Percentiles rank a stretch among this genome's conserved stretches.
Evolutionary conservation across 148 eudicot genomes (phyloP).

Genomic region (Silene conica): DNA sequence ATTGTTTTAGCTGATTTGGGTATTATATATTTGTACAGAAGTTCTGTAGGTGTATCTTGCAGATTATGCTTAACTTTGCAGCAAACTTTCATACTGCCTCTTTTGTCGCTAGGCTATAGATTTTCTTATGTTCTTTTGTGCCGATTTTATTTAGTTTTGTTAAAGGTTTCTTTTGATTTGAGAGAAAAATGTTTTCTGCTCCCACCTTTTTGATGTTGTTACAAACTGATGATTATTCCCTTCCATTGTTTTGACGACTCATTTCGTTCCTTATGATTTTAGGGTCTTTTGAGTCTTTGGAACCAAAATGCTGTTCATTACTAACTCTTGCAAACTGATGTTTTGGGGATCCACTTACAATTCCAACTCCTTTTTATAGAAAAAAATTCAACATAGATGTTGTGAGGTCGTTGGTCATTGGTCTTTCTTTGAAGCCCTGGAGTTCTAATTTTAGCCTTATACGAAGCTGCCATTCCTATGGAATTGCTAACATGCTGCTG

Average conservation of each 20-base stretch:
- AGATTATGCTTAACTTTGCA: neutral
- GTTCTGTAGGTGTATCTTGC: neutral
- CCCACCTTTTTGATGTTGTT: neutral
- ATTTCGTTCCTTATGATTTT: neutral
- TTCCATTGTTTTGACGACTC: neutral
- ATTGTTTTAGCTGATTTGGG: neutral
- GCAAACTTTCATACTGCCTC: too few relatives aligned
- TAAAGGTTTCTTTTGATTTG: neutral
- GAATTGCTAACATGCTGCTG: neutral
- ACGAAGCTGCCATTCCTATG: neutral
- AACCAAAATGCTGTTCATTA: neutral
- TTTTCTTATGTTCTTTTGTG: neutral
- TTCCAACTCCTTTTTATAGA: too few relatives aligned
- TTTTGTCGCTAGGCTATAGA: neutral
- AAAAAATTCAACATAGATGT: too few relatives aligned
- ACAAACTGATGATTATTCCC: neutral
- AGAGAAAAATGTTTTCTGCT: neutral
- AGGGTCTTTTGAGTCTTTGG: neutral
- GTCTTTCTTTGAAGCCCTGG: neutral
- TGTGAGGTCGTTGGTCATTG: neutral
- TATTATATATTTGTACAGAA: neutral
- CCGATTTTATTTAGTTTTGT: neutral
- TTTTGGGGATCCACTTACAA: neutral
- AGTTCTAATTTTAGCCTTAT: neutral
- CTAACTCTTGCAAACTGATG: neutral